Base-by-base conservation (phyloP, 1,284 basidiomycete genomes). In the Moesziomyces sp. region DNA sequence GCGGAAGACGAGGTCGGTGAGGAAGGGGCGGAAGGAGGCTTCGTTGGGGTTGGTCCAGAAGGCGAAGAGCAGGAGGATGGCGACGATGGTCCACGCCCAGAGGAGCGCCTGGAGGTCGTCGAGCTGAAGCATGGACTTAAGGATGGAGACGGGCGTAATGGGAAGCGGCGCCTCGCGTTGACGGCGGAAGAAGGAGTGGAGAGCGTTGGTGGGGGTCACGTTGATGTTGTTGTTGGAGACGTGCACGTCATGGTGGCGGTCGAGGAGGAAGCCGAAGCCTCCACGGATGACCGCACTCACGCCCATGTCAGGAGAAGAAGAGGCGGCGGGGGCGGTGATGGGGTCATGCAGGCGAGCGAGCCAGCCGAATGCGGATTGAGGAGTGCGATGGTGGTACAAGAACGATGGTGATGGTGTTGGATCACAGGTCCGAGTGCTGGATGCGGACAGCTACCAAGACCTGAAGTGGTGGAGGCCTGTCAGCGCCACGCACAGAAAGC, bases 1-100 rank as follows among this genome's bases (percentile, higher is more conserved):
- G 54, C 94, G 92, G 84, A 98, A 97, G 42, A 94, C 94, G 82
- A 93, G 91, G 83, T 97, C 94, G 35, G 94, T 97, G 79, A 98
- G 91, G 86, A 94, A 95, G 16, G 93, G 88, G 59, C 93, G 90
- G 86, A 97, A 97, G 3, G 93, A 94, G 47, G 90, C 89, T 85
- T 97, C 94, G 58, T 91, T 90, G 18, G 95, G 95, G 84, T 96
- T 97, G 44, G 93, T 93, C 84, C 94, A 89, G 87, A 94, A 94
- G 48, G 94, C 95, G 26, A 78, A 71, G 30, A 78, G 74, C 26
- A 77, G 55, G n/a, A 69, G 51, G 35, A 75, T 59, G 19, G 59
- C 62, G 42, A 78, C 59, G 42, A 78, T 58, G 3, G 70, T 72
- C 59, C 71, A 74, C 1, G 66, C 71, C 66, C 71, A 74, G n/a